Percentiles rank a stretch among this genome's conserved stretches.
Conservation (phyloP, 345 rosid genomes). For the Pugionium cornutum region DNA sequence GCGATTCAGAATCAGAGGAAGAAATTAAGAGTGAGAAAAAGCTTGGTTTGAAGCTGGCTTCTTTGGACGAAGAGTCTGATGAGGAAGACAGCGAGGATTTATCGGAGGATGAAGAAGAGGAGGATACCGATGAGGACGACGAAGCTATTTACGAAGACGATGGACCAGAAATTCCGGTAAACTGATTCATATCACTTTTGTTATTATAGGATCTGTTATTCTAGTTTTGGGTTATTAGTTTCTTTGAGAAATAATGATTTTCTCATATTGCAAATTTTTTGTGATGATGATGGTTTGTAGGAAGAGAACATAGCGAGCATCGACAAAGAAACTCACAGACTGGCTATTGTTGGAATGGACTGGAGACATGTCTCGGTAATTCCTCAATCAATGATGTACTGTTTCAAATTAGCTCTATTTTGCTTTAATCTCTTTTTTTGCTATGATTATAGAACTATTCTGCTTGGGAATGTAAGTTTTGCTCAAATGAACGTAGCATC, state of each 20-base stretch:
- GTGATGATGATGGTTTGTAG: constrained; percentile 38
- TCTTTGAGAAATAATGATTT: not conserved
- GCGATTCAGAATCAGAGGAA: constrained; percentile 28
- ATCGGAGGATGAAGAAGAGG: constrained; percentile 43
- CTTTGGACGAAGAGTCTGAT: constrained; percentile 47
- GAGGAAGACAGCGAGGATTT: constrained; percentile 46
- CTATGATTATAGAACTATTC: not conserved
- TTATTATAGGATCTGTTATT: not conserved
- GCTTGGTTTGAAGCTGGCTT: constrained; percentile 38
- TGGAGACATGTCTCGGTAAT: constrained; percentile 90
- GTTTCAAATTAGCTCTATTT: constrained; percentile 6
- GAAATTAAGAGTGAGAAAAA: constrained; percentile 26
- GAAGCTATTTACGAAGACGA: constrained; percentile 53
- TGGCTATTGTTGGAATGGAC: constrained; percentile 84
- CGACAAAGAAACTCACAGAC: constrained; percentile 73
- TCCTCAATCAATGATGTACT: constrained; percentile 13
- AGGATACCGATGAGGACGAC: constrained; percentile 60
- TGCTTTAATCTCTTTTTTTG: not conserved
- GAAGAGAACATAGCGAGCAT: constrained; percentile 62
- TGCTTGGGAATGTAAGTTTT: constrained; percentile 5
- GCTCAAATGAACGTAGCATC: not conserved
- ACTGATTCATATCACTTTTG: not conserved
- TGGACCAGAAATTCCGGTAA: constrained; percentile 49
- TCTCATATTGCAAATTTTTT: not conserved
- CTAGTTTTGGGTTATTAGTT: not conserved